Base-by-base conservation (phyloP, 2,329 filamentous ascomycete species). In the Trichoderma afroharzianum region DNA sequence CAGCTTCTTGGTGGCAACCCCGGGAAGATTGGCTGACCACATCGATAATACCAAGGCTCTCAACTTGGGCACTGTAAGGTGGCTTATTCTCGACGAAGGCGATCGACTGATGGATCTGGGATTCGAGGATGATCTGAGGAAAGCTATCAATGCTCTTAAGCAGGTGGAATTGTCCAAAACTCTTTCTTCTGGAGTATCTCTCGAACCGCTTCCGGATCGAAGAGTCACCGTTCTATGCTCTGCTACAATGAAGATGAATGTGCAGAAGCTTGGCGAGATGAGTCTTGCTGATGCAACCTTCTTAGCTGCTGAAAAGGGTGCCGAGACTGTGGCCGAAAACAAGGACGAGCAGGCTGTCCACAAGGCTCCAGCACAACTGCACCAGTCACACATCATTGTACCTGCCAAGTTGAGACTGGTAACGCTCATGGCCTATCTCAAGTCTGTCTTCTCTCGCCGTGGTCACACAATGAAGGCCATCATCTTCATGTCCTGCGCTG, bases 51-150 rank as follows among this genome's bases (percentile, higher is more conserved):
- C 96, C 0, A 90, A 97, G 80, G 94, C 91, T 0, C 85, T 99
- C 67, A 93, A 96, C 74, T 90, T 98, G 53, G 93, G 92, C 77
- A 95, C 92, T 26, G 95, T 98, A 5, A 88, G 95, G 72, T 99
- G 96, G 96, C 84, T 99, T 28, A 91, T 99, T 2, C 87, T 99
- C 6, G 96, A 99, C 77, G 96, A 99, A 82, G 96, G 96, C 33
- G 96, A 99, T 85, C 89, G 96, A n/a, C 85, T 99, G 79, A 98
- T 99, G 95, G 96, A 99, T 79, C 87, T 98, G 77, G 96, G 96
- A 0, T 99, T 99, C 76, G 96, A 98, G 81, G 91, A 98, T 68
- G 95, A 98, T 77, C 89, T 99, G 72, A 92, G 93, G 78, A 92
- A 91, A 73, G 95, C 98, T 74, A 92, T 99, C 18, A 87, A 89